Evolutionary conservation across 2,329 filamentous ascomycete species (phyloP).

Genomic region (Aureobasidium subglaciale): DNA sequence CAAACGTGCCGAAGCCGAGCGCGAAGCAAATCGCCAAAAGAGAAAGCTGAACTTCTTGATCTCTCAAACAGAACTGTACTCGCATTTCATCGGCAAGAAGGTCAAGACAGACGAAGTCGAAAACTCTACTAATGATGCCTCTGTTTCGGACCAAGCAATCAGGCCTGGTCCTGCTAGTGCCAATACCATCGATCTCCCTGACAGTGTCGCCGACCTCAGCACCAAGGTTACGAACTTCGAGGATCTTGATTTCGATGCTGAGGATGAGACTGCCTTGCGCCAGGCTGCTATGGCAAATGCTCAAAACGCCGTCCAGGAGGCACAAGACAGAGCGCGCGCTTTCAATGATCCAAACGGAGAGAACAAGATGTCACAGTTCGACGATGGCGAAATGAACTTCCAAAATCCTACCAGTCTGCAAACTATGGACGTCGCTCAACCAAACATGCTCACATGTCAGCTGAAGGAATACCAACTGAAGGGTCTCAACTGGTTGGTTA

Average conservation of each 20-base stretch:
- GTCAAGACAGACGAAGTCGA: constrained; percentile 97
- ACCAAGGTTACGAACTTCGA: constrained; percentile 88
- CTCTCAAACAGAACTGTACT: constrained; percentile 96
- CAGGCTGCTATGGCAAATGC: constrained; percentile 91
- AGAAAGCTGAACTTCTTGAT: constrained; percentile 99
- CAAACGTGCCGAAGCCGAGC: constrained; percentile 92
- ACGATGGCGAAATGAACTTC: constrained; percentile 98
- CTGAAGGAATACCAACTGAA: constrained; percentile 99
- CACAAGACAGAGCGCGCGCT: constrained; percentile 82
- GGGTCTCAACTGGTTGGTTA: constrained; percentile 98
- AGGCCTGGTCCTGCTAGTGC: constrained; percentile 32
- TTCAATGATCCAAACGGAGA: constrained; percentile 60
- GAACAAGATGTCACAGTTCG: constrained; percentile 64
- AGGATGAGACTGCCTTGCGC: constrained; percentile 75
- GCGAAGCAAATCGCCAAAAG: constrained; percentile 95
- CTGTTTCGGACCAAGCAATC: constrained; percentile 46
- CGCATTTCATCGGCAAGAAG: constrained; percentile 98
- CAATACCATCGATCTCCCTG: constrained; percentile 42
- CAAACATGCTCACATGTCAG: constrained; percentile 84
- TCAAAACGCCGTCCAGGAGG: constrained; percentile 89
- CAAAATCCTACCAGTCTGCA: constrained; percentile 95
- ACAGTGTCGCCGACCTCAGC: constrained; percentile 43
- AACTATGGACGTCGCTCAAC: constrained; percentile 89
- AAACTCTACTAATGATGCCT: constrained; percentile 74
- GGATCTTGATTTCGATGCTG: constrained; percentile 89